Percentiles rank a stretch among this genome's conserved stretches.
phyloP scores from a whole-genome alignment of 768 basidiomycete genomes.

The Hydnomerulius pinastri region DNA sequence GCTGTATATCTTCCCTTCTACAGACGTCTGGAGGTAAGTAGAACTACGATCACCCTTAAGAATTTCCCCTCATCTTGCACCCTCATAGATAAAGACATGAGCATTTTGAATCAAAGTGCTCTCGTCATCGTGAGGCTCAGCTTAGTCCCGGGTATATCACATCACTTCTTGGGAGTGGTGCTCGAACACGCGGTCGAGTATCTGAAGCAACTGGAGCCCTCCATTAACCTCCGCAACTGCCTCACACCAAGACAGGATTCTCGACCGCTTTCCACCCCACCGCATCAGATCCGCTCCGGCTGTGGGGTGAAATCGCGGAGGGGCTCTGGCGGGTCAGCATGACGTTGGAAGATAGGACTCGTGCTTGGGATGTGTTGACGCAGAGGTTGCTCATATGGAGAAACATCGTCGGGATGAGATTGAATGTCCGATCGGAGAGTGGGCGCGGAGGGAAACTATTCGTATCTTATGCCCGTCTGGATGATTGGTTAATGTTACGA shows the following conservation, averaged over 20 bases:
- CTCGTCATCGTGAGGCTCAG: conserved; percentile 39
- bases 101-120: conserved; percentile 25
- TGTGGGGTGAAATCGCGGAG: conserved; percentile 57
- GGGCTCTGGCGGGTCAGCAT: conserved; percentile 38
- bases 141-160: conserved; percentile 30
- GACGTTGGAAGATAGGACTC: conserved; percentile 18
- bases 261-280: conserved; percentile 24
- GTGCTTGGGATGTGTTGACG: too few species aligned
- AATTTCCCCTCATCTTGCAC: too few species aligned
- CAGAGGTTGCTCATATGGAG: too few species aligned
- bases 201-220: conserved; percentile 32
- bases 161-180: conserved; percentile 30
- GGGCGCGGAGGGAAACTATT: too few species aligned
- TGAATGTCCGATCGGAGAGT: too few species aligned
- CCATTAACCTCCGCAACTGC: conserved; percentile 3
- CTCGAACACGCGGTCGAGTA: conserved; percentile 29
- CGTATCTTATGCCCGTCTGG: too few species aligned
- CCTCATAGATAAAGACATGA: conserved; percentile 20
- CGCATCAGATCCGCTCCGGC: conserved; percentile 35
- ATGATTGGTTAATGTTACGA: too few species aligned
- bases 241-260: neutral
- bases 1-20: conserved; percentile 44
- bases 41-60: too few species aligned
- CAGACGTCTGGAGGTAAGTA: conserved; percentile 15
- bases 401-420: too few species aligned